A percentile compares a stretch with the other conserved stretches of the same genome.
phyloP scores from a whole-genome alignment of 2,329 filamentous ascomycete genomes.

The Rutstroemia sp. region DNA sequence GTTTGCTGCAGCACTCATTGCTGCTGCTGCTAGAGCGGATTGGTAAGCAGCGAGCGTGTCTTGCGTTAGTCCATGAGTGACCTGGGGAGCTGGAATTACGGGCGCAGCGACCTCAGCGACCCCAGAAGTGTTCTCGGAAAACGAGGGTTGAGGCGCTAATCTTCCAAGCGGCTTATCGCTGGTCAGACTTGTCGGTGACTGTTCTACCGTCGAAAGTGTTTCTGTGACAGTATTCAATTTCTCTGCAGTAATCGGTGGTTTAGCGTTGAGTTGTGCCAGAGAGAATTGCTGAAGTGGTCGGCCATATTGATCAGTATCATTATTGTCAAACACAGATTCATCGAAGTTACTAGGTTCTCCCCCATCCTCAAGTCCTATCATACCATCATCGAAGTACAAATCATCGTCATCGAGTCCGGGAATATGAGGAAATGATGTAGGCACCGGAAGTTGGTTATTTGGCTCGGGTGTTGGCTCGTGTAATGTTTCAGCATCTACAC shows the following conservation, averaged over 20 bases:
- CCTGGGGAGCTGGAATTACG: background rate
- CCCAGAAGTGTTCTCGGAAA: constrained; percentile 6
- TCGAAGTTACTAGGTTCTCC: constrained; percentile 54
- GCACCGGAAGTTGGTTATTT: background rate
- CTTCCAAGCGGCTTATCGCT: constrained; percentile 1
- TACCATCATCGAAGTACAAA: constrained; percentile 63
- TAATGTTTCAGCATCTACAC: constrained; percentile 13
- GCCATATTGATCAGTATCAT: constrained; percentile 56
- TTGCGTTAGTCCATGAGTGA: constrained; percentile 38
- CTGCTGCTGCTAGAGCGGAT: constrained; percentile 74
- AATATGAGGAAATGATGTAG: constrained; percentile 11
- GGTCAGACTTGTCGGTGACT: background rate
- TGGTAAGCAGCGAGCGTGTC: constrained; percentile 67
- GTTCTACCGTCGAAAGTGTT: background rate
- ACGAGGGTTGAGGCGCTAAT: constrained; percentile 22
- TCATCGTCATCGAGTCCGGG: constrained; percentile 21
- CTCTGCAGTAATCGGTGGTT: constrained; percentile 14
- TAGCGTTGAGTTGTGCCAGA: constrained; percentile 18
- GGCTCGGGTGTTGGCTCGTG: background rate
- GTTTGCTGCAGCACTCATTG: constrained; percentile 65
- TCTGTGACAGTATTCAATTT: background rate
- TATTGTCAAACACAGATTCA: constrained; percentile 65
- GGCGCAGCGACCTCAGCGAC: background rate
- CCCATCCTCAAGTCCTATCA: constrained; percentile 43
- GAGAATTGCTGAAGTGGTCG: constrained; percentile 43